Conservation (phyloP, 164 flowering plant genomes). For the Annona squamosa region DNA sequence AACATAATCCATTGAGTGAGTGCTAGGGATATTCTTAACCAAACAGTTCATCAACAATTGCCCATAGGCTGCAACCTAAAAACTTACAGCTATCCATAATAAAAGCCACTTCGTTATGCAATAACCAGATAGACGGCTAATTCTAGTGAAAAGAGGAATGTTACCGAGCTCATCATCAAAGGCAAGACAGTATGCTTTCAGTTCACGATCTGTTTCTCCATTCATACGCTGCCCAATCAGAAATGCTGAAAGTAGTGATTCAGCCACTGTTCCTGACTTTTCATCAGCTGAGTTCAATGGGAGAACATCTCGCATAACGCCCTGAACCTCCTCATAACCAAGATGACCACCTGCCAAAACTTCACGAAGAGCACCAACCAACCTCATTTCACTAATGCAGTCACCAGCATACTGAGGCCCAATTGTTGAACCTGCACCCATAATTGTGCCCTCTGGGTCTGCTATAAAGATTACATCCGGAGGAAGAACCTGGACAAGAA, state of each 20-base stretch:
- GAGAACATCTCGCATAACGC: slow-evolving; percentile 82
- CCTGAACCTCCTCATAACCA: slow-evolving; percentile 95
- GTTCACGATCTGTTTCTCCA: slow-evolving; percentile 90
- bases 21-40: neutral
- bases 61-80: neutral
- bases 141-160: neutral
- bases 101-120: neutral
- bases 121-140: neutral
- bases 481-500: slow-evolving; percentile 60
- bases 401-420: slow-evolving; percentile 78
- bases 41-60: neutral
- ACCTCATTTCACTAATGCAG: slow-evolving; percentile 68
- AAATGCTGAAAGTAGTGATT: slow-evolving; percentile 85
- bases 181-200: slow-evolving; percentile 97
- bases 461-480: slow-evolving; percentile 80
- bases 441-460: slow-evolving; percentile 93
- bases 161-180: slow-evolving; percentile 94
- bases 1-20: neutral
- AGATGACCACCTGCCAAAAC: slow-evolving; percentile 97
- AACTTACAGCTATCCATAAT: neutral
- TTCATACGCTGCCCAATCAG: slow-evolving; percentile 98
- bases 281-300: slow-evolving; percentile 40
- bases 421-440: slow-evolving; percentile 66
- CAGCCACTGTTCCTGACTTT: slow-evolving; percentile 37
- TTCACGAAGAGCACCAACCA: slow-evolving; percentile 95